Percentiles rank a stretch among this genome's conserved stretches.
Evolutionary conservation across 176 grass and related monocot species (phyloP).

Genomic region (Tillandsia leiboldiana): DNA sequence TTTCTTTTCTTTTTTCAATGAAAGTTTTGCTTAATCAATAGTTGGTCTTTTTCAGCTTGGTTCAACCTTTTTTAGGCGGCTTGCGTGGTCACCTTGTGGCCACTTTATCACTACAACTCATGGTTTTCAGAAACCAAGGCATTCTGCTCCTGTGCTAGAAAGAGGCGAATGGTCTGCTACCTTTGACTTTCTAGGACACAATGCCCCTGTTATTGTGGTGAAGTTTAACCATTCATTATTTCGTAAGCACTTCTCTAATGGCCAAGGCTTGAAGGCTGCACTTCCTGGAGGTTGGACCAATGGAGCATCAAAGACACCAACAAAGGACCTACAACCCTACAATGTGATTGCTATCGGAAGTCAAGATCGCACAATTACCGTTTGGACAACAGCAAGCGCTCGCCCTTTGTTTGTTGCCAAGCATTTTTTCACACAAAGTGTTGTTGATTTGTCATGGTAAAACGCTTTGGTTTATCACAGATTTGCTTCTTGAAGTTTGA

Average conservation of each 20-base stretch:
- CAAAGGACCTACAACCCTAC: constrained; percentile 75
- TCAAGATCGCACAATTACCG: constrained; percentile 95
- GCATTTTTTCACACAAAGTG: constrained; percentile 93
- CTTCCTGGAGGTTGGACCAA: constrained; percentile 68
- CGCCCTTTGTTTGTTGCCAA: constrained; percentile 94
- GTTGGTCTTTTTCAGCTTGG: constrained; percentile 50
- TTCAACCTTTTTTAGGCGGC: constrained; percentile 93
- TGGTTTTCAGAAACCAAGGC: constrained; percentile 96
- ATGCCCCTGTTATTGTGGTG: constrained; percentile 79
- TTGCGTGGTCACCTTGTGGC: constrained; percentile 94
- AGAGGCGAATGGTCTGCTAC: constrained; percentile 94
- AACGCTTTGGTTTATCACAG: background rate
- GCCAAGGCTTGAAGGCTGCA: constrained; percentile 46
- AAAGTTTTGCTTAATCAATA: constrained; percentile 28
- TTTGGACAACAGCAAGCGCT: constrained; percentile 94
- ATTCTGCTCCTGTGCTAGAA: constrained; percentile 94
- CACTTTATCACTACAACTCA: constrained; percentile 98
- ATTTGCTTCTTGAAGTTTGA: no score
- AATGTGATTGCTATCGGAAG: constrained; percentile 99
- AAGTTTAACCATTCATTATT: constrained; percentile 99
- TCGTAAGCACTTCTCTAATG: constrained; percentile 53
- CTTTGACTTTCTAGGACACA: constrained; percentile 99
- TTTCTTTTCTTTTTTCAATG: constrained; percentile 5
- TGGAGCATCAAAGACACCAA: constrained; percentile 57
- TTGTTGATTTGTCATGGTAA: constrained; percentile 99